phyloP scores from a whole-genome alignment of 164 flowering plant species.

The Sextonia rubra region DNA sequence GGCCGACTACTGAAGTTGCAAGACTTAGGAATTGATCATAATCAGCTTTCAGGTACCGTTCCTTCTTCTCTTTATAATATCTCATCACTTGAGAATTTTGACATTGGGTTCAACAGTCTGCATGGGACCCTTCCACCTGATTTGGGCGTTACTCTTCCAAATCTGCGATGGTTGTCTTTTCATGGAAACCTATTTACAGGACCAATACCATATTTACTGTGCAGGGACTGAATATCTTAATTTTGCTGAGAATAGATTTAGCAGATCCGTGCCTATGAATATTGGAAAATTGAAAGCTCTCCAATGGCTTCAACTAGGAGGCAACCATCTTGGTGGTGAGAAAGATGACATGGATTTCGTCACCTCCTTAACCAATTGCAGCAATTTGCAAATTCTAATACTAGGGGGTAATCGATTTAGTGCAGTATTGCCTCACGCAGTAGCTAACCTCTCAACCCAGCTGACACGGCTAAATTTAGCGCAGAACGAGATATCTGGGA shows the following conservation, averaged over 20 bases:
- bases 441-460: slow-evolving; percentile 10
- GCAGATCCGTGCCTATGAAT: slow-evolving; percentile 12
- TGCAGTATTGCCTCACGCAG: background rate
- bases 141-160: slow-evolving; percentile 10
- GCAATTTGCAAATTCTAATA: background rate
- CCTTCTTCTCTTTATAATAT: slow-evolving; percentile 5
- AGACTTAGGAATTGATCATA: background rate
- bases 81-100: background rate
- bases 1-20: background rate
- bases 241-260: background rate
- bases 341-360: slow-evolving; percentile 9
- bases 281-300: slow-evolving; percentile 11
- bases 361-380: slow-evolving; percentile 12
- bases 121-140: slow-evolving; percentile 5
- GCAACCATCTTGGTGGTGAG: slow-evolving; percentile 5
- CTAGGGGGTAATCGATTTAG: slow-evolving; percentile 6
- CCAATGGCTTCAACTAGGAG: background rate
- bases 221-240: background rate
- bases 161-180: background rate
- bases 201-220: background rate
- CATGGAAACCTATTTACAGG: background rate
- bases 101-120: background rate
- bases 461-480: background rate
- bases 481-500: slow-evolving; percentile 5
- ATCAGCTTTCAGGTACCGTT: slow-evolving; percentile 5